Evolutionary conservation across 2,329 filamentous ascomycete genomes (phyloP).

Genomic region (Chrysosporium keratinophilum): DNA sequence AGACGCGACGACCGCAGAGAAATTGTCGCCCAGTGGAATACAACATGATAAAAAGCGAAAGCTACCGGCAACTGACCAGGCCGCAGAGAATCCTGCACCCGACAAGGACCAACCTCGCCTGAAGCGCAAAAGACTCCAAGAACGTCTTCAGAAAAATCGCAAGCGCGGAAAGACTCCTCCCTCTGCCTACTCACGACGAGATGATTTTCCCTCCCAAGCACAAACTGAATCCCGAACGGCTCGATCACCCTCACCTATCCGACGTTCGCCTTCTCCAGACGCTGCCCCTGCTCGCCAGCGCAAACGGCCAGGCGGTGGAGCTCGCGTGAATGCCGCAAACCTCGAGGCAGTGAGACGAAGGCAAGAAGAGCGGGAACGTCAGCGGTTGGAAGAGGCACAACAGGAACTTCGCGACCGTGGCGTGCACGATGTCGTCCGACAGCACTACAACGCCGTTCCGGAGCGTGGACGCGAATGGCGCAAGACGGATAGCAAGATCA

Average conservation of each 20-base stretch:
- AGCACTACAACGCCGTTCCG: conserved; percentile 93
- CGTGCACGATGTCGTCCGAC: conserved; percentile 73
- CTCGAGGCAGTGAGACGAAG: conserved; percentile 32
- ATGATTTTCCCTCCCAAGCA: conserved; percentile 24
- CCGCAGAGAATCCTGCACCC: conserved; percentile 13
- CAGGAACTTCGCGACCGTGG: conserved; percentile 40
- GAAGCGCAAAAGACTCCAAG: conserved; percentile 33
- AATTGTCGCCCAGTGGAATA: not conserved
- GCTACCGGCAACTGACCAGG: not conserved
- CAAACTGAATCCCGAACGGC: conserved; percentile 14
- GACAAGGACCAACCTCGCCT: conserved; percentile 23
- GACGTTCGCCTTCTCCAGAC: conserved; percentile 34
- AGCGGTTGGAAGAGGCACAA: conserved; percentile 31
- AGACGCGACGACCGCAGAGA: not conserved
- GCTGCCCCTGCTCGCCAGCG: conserved; percentile 32
- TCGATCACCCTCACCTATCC: conserved; percentile 34
- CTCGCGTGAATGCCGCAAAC: conserved; percentile 32
- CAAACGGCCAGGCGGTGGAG: conserved; percentile 39
- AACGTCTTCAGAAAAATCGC: conserved; percentile 30
- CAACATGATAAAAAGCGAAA: conserved; percentile 6
- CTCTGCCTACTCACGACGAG: conserved; percentile 33
- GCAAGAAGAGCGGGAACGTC: conserved; percentile 37
- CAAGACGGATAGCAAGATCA: conserved; percentile 87
- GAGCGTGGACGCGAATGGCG: conserved; percentile 91
- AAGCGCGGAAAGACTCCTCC: conserved; percentile 30